Conservation (phyloP, 306 rosid species). For the Acacia acuminata region DNA sequence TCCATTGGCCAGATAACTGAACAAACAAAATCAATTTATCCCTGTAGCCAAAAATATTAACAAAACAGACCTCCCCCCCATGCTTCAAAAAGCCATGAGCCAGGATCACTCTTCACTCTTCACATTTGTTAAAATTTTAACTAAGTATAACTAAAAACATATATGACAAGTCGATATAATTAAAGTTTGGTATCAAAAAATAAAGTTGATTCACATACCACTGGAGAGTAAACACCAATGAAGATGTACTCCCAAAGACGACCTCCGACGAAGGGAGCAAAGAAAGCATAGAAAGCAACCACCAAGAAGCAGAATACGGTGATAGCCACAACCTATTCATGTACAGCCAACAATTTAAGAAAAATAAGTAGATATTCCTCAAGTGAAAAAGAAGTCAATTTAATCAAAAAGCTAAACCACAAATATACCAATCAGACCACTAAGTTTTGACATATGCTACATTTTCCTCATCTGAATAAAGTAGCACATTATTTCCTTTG, state of each 20-base stretch:
- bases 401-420: background rate
- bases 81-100: background rate
- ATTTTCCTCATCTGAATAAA: background rate
- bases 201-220: conserved; percentile 2
- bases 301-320: conserved; percentile 21
- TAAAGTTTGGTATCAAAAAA: background rate
- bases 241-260: conserved; percentile 15
- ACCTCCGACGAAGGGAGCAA: conserved; percentile 13
- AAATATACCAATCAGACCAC: background rate
- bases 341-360: background rate
- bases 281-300: conserved; percentile 19
- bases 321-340: conserved; percentile 18
- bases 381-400: conserved; percentile 4
- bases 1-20: background rate
- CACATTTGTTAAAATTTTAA: background rate
- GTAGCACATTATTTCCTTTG: background rate
- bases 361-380: conserved; percentile 24
- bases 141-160: background rate
- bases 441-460: background rate
- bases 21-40: background rate
- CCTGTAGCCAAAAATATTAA: background rate
- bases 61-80: background rate
- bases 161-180: background rate
- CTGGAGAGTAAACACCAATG: conserved; percentile 17
- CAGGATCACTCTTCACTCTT: background rate